Evolutionary conservation across 2,329 filamentous ascomycete genomes (phyloP).

Genomic region (Pseudocercospora vitis): DNA sequence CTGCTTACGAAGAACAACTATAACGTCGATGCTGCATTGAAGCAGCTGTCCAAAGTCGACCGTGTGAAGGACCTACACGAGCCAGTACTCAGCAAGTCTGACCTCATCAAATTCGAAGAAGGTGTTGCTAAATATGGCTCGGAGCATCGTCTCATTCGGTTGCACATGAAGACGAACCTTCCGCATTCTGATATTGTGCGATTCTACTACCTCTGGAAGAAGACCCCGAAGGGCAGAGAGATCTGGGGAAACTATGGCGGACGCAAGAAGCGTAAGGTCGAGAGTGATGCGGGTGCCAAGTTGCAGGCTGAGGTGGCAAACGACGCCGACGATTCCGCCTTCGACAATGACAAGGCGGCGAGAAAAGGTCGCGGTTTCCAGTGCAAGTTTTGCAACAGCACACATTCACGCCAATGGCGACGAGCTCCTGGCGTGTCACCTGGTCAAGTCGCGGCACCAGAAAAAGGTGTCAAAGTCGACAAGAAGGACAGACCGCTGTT

Average conservation of each 20-base stretch:
- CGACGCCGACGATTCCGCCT: conserved; percentile 90
- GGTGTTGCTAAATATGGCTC: conserved; percentile 87
- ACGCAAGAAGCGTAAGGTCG: conserved; percentile 75
- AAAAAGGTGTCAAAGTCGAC: conserved; percentile 67
- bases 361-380: conserved; percentile 79
- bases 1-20: conserved; percentile 72
- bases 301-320: conserved; percentile 90
- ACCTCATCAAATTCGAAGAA: conserved; percentile 89
- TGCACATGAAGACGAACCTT: conserved; percentile 76
- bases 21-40: conserved; percentile 68
- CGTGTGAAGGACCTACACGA: conserved; percentile 75
- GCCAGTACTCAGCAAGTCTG: conserved; percentile 72
- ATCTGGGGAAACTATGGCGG: conserved; percentile 89
- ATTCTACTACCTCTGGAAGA: conserved; percentile 98
- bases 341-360: conserved; percentile 81
- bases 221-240: conserved; percentile 77
- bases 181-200: conserved; percentile 79
- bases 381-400: conserved; percentile 88
- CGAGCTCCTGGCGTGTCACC: conserved; percentile 77
- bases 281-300: conserved; percentile 65
- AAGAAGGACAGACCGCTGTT: conserved; percentile 73
- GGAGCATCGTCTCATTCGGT: conserved; percentile 78
- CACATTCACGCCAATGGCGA: conserved; percentile 83
- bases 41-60: conserved; percentile 66
- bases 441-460: conserved; percentile 66